phyloP scores from a whole-genome alignment of 441 rosid species.

The Populus hybrid region DNA sequence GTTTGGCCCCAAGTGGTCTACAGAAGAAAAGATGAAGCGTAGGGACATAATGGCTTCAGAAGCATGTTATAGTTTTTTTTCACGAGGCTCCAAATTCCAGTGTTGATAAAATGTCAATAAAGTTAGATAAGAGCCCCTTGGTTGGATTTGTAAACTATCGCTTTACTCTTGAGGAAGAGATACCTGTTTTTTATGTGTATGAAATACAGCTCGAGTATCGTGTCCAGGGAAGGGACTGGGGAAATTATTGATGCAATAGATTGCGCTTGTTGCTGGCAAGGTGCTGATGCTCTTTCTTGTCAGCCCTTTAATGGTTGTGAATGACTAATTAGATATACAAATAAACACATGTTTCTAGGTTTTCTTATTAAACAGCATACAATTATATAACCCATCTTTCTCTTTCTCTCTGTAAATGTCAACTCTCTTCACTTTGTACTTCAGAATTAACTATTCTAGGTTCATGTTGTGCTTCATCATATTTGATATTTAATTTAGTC shows the following conservation, averaged over 20 bases:
- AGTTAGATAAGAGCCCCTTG: slow-evolving; percentile 23
- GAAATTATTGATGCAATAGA: slow-evolving; percentile 72
- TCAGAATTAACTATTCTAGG: neutral
- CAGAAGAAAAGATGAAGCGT: slow-evolving; percentile 73
- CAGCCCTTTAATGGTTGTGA: neutral
- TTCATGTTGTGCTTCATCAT: neutral
- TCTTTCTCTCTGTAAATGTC: neutral
- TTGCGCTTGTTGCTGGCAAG: slow-evolving; percentile 81
- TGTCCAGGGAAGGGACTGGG: slow-evolving; percentile 79
- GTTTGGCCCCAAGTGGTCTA: slow-evolving; percentile 67
- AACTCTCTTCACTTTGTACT: too few species aligned
- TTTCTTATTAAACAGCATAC: neutral
- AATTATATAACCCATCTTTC: neutral
- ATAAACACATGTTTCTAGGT: neutral
- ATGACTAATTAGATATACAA: neutral
- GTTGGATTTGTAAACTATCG: slow-evolving; percentile 82
- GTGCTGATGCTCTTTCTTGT: slow-evolving; percentile 24
- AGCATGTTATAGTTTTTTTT: slow-evolving; percentile 65
- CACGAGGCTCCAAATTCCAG: slow-evolving; percentile 26
- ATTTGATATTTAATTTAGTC: slow-evolving; percentile 5
- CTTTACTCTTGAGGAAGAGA: slow-evolving; percentile 75
- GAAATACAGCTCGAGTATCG: slow-evolving; percentile 72
- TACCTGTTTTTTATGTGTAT: slow-evolving; percentile 79
- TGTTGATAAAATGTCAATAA: slow-evolving; percentile 21
- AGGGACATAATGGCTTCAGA: slow-evolving; percentile 74